These are phyloP conservation scores for Ceratocystis lukuohia DNA, from an alignment of 2,329 filamentous ascomycete species.

Conservation along the genomic window DNA sequence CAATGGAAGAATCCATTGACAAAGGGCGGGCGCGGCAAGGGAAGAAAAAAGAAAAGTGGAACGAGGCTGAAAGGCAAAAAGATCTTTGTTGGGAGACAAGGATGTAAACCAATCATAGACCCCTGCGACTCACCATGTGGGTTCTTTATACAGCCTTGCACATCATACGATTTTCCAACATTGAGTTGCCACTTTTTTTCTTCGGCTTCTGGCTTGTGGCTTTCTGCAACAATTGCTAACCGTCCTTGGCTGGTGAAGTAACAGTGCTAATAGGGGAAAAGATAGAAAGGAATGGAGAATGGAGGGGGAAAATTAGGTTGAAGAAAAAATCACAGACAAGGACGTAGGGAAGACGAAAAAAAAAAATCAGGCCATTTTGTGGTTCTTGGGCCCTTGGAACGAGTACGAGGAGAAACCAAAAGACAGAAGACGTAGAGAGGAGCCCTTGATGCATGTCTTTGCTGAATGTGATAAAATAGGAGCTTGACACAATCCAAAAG, in stretches of 20 bases:
- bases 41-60: not conserved
- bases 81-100: not conserved
- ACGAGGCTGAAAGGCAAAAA: constrained; percentile 14
- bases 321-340: not conserved
- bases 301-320: not conserved
- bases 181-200: constrained; percentile 20
- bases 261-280: not conserved
- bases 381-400: not conserved
- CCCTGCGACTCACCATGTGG: not conserved
- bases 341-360: not conserved
- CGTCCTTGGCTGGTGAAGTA: not conserved
- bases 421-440: not conserved
- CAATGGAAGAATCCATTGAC: not conserved
- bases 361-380: not conserved
- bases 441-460: not conserved
- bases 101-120: constrained; percentile 14
- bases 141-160: constrained; percentile 28
- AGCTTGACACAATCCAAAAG: not conserved
- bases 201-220: constrained; percentile 20
- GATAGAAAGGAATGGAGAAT: not conserved
- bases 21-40: not conserved
- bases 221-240: constrained; percentile 6
- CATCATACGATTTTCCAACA: constrained; percentile 29
- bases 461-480: not conserved
- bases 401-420: not conserved